A percentile compares a stretch with the other conserved stretches of the same genome.
These are phyloP conservation scores for Nicotiana paniculata DNA, from an alignment of 257 asterid species.

Conservation along the genomic window DNA sequence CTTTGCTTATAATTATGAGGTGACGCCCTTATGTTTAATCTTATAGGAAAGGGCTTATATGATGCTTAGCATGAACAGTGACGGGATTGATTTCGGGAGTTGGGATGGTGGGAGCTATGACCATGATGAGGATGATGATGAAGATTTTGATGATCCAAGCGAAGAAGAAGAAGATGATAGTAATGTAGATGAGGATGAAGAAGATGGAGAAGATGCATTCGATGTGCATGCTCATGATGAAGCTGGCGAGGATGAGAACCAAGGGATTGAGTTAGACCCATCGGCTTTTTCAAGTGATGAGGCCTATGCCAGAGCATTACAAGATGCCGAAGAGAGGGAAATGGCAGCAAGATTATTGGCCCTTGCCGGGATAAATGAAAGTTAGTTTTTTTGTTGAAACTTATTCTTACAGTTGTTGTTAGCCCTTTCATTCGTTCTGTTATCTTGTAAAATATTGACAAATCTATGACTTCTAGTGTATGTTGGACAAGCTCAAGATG, in stretches of 20 bases:
- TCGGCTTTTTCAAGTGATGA: constrained; percentile 84
- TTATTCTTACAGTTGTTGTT: not conserved
- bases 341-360: constrained; percentile 90
- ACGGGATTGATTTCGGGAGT: constrained; percentile 58
- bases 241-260: constrained; percentile 46
- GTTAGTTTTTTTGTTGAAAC: constrained; percentile 24
- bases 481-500: constrained; percentile 17
- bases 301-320: constrained; percentile 95
- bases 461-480: constrained; percentile 20
- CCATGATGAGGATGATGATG: constrained; percentile 42
- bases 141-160: constrained; percentile 53
- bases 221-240: constrained; percentile 54
- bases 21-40: not conserved
- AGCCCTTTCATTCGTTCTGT: not conserved
- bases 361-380: constrained; percentile 66
- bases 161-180: constrained; percentile 67
- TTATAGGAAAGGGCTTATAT: constrained; percentile 84
- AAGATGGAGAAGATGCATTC: constrained; percentile 53
- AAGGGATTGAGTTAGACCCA: constrained; percentile 64
- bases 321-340: constrained; percentile 85
- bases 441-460: constrained; percentile 31
- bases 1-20: not conserved
- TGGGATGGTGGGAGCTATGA: constrained; percentile 68
- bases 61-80: constrained; percentile 76
- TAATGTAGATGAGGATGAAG: constrained; percentile 46